phyloP scores from a whole-genome alignment of 768 basidiomycete species.

The Phaffia australis region DNA sequence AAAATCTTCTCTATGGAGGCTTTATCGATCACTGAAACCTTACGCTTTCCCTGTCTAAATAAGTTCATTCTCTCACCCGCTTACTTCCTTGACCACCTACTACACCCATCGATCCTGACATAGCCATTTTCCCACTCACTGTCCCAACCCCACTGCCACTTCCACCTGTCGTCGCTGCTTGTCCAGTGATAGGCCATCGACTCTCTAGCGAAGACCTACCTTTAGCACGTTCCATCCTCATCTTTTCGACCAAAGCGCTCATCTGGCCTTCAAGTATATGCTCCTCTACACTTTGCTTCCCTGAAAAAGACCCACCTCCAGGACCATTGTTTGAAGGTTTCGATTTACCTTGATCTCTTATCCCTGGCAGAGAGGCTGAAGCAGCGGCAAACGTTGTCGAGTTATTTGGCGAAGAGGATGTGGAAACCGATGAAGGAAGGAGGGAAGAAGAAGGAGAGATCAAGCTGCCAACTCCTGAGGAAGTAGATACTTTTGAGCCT shows the following conservation, averaged over 20 bases:
- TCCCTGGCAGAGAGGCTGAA: not conserved
- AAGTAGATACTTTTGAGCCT: slow-evolving; percentile 45
- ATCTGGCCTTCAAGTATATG: slow-evolving; percentile 12
- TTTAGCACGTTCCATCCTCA: slow-evolving; percentile 16
- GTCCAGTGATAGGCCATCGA: slow-evolving; percentile 1
- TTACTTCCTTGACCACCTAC: too few species aligned
- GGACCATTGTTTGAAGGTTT: not conserved
- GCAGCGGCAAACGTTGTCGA: not conserved
- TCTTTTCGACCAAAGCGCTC: slow-evolving; percentile 18
- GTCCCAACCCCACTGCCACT: too few species aligned
- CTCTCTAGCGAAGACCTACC: slow-evolving; percentile 12
- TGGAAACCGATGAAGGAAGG: not conserved
- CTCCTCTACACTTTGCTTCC: slow-evolving; percentile 5
- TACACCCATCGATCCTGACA: too few species aligned
- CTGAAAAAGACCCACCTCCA: not conserved
- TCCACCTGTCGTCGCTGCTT: too few species aligned
- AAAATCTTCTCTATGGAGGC: too few species aligned
- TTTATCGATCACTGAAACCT: too few species aligned
- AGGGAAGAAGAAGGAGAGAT: too few species aligned
- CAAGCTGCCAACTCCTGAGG: not conserved
- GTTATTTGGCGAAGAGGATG: not conserved
- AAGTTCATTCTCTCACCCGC: too few species aligned
- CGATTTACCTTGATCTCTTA: not conserved
- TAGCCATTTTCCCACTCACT: too few species aligned
- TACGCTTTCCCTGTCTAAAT: too few species aligned